phyloP scores from a whole-genome alignment of 1,139 yeast species.

The Sporopachydermia cereana region DNA sequence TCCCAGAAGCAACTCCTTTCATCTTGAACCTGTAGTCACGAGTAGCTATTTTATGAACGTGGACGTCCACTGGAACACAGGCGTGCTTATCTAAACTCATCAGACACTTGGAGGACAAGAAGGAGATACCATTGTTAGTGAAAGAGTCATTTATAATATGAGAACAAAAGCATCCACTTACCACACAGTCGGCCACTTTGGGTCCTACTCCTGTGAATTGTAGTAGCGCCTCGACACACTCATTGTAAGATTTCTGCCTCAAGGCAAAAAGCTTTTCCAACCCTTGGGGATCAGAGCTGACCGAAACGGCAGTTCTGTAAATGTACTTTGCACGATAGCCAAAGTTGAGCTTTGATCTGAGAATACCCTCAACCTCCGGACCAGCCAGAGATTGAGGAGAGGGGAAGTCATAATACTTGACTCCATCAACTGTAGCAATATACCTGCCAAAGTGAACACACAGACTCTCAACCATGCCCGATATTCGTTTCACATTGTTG shows the following conservation, averaged over 20 bases:
- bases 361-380: slow-evolving; percentile 27
- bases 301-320: slow-evolving; percentile 55
- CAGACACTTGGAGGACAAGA: slow-evolving; percentile 32
- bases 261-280: slow-evolving; percentile 22
- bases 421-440: slow-evolving; percentile 44
- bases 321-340: slow-evolving; percentile 92
- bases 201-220: slow-evolving; percentile 89
- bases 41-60: slow-evolving; percentile 84
- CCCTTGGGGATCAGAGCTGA: slow-evolving; percentile 23
- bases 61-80: slow-evolving; percentile 93
- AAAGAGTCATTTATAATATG: too few species aligned
- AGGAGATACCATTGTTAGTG: slow-evolving; percentile 8
- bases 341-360: slow-evolving; percentile 39
- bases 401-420: slow-evolving; percentile 67
- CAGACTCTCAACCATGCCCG: slow-evolving; percentile 81
- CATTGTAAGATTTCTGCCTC: slow-evolving; percentile 36
- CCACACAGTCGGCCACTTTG: slow-evolving; percentile 90
- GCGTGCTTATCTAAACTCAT: slow-evolving; percentile 88
- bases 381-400: slow-evolving; percentile 37
- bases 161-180: slow-evolving; percentile 13
- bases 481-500: slow-evolving; percentile 85
- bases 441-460: slow-evolving; percentile 61
- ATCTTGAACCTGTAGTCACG: slow-evolving; percentile 55
- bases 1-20: slow-evolving; percentile 22
- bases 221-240: slow-evolving; percentile 53